Evolutionary conservation across 768 basidiomycete genomes (phyloP), one percentile per base, ranked within the genome.

Genomic region (Mycena venus): DNA sequence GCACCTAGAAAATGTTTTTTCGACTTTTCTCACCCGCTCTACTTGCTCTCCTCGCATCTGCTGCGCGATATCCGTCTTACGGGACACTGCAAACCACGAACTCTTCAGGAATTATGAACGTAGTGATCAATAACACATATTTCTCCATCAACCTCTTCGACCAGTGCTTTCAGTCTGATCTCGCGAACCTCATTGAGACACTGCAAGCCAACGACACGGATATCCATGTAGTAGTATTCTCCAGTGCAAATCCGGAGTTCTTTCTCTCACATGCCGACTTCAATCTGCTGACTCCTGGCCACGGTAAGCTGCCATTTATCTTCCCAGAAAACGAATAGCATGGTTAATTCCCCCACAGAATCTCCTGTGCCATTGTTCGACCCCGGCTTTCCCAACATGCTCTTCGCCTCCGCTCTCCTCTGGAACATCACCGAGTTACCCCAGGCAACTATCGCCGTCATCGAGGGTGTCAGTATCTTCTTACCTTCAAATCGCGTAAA

Each of bases 341-440:
- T 51, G 25, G 49, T 21, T 61, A 23, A 61, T 14, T 38, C 19
- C 19, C n/a, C 23, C 36, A 38, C 47, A 70, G 69, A 62, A 40
- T 61, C 59, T n/a, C 69, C 60, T 12, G 21, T 61, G 11, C 69
- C 69, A 42, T 27, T 34, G 10, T 62, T 61, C 47, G 69, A 70
- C n/a, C 59, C 59, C 4, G 47, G 42, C 9, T 5, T 32, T 12
- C 69, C 69, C 12, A 42, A 40, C 38, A 62, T 70, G 69, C 4
- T 19, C 31, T 70, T 70, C 69, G 42, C 49, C 40, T 21, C 19
- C 23, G 58, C 60, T 32, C 69, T 70, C 21, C 34, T 60, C 2
- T 62, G 69, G 58, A 70, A 70, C 44, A 61, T 70, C 40, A 60
- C 58, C 19, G 58, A 70, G 44, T 44, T 70, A 7, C 69, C 69